Percentiles rank a stretch among this genome's conserved stretches.
phyloP scores from a whole-genome alignment of 2,329 filamentous ascomycete genomes.

The Escovopsis sp. region DNA sequence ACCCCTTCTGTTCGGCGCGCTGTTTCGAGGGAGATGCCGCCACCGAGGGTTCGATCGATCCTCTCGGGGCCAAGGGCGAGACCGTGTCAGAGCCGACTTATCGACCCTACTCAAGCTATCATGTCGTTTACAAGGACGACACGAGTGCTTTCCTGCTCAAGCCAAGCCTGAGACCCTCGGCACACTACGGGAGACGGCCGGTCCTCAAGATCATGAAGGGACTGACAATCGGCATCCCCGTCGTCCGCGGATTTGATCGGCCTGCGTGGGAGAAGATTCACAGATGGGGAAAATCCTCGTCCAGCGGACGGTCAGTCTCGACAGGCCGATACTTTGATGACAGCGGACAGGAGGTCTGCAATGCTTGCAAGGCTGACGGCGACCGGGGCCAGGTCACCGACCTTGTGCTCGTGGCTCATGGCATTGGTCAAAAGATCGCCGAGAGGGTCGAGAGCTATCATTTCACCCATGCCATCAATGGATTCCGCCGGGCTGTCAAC shows the following conservation, averaged over 20 bases:
- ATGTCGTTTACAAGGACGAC: conserved; percentile 74
- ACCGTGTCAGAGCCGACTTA: conserved; percentile 27
- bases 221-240: conserved; percentile 64
- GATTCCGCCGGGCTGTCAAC: conserved; percentile 74
- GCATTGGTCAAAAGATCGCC: conserved; percentile 91
- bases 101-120: conserved; percentile 55
- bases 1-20: conserved; percentile 44
- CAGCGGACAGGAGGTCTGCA: conserved; percentile 24
- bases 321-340: conserved; percentile 16
- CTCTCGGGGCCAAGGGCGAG: conserved; percentile 15
- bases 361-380: conserved; percentile 49
- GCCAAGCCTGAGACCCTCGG: conserved; percentile 70
- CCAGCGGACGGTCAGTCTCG: conserved; percentile 13
- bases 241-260: conserved; percentile 81
- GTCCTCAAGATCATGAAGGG: conserved; percentile 76
- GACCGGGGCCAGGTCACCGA: conserved; percentile 63
- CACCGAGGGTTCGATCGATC: conserved; percentile 34
- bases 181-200: conserved; percentile 69
- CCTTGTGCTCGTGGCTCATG: conserved; percentile 80
- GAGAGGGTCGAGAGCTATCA: conserved; percentile 92
- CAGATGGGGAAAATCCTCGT: conserved; percentile 24
- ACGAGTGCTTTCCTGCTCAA: conserved; percentile 72
- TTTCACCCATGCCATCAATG: conserved; percentile 91
- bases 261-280: conserved; percentile 62
- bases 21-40: conserved; percentile 47